Base-by-base conservation (phyloP, 805 yeast genomes). In the Yamadazyma scolyti region DNA sequence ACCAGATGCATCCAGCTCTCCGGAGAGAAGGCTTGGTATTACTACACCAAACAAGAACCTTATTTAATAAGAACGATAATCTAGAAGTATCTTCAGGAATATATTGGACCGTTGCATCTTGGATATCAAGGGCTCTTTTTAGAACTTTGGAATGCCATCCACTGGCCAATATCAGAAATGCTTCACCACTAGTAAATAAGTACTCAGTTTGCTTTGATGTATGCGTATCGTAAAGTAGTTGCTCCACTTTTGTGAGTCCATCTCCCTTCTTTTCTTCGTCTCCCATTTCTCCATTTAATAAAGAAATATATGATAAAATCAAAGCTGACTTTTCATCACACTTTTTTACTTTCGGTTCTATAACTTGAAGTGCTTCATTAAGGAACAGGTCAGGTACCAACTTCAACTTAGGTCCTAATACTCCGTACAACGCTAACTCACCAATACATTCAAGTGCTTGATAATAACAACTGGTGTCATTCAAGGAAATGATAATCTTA, bases 1-100 rank as follows among this genome's bases (percentile, higher is more conserved):
- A 60, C 94, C 97, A 87, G 23, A 90, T 73, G 55, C 96, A 85
- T 0, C 87, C 75, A 1, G 89, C 81, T 39, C 73, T 81, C 39
- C 94, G 66, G 19, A 85, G 52, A 1, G 79, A 57, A 0, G 96
- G 96, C 43, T 83, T 84, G 0, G 95, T 75, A 6, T 73, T 65
- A 3, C 66, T 54, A 39, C 86, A 75, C 1, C 77, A 65, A 10
- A 52, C 52, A 16, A 89, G 56, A 0, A 84, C 62, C 4, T 54
- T 51, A 1, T 63, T 51, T n/a, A 86, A 49, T 3, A 85, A 57
- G 24, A 31, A 48, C 20, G 31, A 48, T 22, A 51, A 35, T 33
- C 58, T 43, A 9, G 43, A 38, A 6, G 31, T 46, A 6, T 42
- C 33, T 6, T 22, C 15, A 9, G 28, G 17, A 9, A 59, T 23